These are phyloP conservation scores for Leccinellum albellum DNA, from an alignment of 768 basidiomycete species.

Conservation along the genomic window DNA sequence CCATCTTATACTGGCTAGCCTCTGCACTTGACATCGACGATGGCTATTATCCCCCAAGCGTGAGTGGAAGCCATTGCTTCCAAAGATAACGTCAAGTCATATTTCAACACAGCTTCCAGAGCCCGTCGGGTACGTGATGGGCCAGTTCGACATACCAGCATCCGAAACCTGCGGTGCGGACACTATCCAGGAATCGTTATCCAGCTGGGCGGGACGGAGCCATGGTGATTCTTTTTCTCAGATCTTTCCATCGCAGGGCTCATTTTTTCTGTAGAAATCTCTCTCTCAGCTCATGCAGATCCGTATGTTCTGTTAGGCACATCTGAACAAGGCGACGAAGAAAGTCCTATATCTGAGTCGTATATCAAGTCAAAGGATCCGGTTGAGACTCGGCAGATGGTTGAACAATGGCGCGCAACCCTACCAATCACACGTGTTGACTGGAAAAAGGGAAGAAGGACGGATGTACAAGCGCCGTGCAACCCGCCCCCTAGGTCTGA, in stretches of 20 bases:
- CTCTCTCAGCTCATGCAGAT: constrained; percentile 20
- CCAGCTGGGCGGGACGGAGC: constrained; percentile 30
- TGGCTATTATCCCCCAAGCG: constrained; percentile 26
- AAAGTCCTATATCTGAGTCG: constrained; percentile 1
- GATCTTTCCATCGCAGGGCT: background rate
- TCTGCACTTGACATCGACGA: constrained; percentile 41
- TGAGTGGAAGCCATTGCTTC: constrained; percentile 9
- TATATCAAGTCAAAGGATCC: constrained; percentile 24
- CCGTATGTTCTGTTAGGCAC: constrained; percentile 8
- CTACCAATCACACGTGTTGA: constrained; percentile 14
- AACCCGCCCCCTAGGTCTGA: constrained; percentile 4
- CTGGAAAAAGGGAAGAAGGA: constrained; percentile 13
- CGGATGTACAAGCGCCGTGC: constrained; percentile 3
- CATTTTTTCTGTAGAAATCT: constrained; percentile 16
- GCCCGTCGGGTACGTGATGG: constrained; percentile 30
- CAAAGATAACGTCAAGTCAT: background rate
- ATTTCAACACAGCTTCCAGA: constrained; percentile 24
- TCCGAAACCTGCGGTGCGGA: constrained; percentile 16
- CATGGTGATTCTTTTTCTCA: constrained; percentile 20
- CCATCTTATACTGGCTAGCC: constrained; percentile 53
- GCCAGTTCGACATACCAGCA: constrained; percentile 24
- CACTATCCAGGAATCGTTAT: constrained; percentile 25
- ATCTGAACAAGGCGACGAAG: constrained; percentile 23
- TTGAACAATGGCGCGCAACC: constrained; percentile 31
- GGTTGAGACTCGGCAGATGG: constrained; percentile 25